Evolutionary conservation across 1,284 basidiomycete species (phyloP), one percentile per base, ranked within the genome.

Genomic region (Apiotrichum laibachii): DNA sequence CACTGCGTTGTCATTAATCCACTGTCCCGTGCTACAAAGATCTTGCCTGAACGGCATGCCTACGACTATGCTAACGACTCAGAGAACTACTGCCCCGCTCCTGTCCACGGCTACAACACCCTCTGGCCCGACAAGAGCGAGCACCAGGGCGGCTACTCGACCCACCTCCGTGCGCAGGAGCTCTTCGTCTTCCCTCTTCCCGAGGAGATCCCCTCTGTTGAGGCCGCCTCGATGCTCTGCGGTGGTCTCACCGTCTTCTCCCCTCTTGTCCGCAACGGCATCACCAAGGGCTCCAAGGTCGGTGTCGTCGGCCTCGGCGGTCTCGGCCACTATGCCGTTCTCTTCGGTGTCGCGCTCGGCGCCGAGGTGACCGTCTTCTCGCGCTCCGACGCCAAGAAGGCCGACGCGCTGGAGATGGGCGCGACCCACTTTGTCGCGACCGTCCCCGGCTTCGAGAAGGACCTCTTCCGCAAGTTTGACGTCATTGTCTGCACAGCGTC

Each of bases 111-210:
- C 44, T 78, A 78, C 77, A 77, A 77, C 73, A 72, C 73, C 57
- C 61, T 62, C 35, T 77, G 73, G 85, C 72, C 81, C 80, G 51
- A 85, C 83, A 83, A 83, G 12, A 79, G 81, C 18, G 77, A 82
- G 53, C 67, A 79, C 81, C 56, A 78, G 60, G 77, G 77, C 55
- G 88, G 88, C 10, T 88, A 87, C 77, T 82, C 84, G 6, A 85
- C 84, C 37, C 83, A 82, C 62, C 83, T 87, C 62, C 83, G 86
- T 50, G 85, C 84, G 0, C 83, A 87, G 65, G 81, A 87, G 67
- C 82, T 81, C 61, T 89, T 86, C 69, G 86, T 87, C 46, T 88
- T 88, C 77, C 81, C 83, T 16, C 83, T 90, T 53, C 87, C 88
- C 0, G 83, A 87, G 6, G 80, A 68, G 12, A 74, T 89, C 56